Base-by-base conservation (phyloP, 2,329 filamentous ascomycete species). In the Lasiodiplodia hormozganensis region DNA sequence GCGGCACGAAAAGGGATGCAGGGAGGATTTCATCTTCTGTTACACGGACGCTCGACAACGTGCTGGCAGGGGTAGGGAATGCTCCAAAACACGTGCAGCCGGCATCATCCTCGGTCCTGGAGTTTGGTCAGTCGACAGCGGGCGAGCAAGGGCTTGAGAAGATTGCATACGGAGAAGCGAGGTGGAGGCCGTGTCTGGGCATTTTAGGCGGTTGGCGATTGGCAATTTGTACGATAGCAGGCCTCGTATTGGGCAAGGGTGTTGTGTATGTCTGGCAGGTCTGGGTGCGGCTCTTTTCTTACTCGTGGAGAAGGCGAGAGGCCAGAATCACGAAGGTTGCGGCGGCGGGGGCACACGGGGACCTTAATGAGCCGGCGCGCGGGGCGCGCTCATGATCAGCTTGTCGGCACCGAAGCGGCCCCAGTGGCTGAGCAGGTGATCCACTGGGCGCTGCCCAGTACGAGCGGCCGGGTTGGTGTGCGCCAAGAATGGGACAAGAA, bases 391-490 rank as follows among this genome's bases (percentile, higher is more conserved):
- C 57, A 49, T 62, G 57, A 49, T 47, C 25, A 62, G 47, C 60
- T 52, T 36, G 60, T 64, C 28, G 60, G 40, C n/a, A 34, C 8
- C 40, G 40, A 43, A 28, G 40, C 43, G 60, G 60, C 43, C 43
- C 60, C 60, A 38, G 60, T 51, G 60, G 60, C 60, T 64, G 21
- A 64, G 60, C 60, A 64, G 60, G 3, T 43, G 60, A 52, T 52
- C 60, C 7, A 52, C 60, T 11, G 21, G 23, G 60, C 60, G 60
- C 47, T 36, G 58, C 25, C 58, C 23, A 28, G 58, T 43, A 23
- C 58, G 40, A 49, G 58, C 58, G 49, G 58, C 38, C 38, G 11
- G 43, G 43, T 47, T 64, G 60, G 38, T 28, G 60, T 18, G 28
- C 16, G 43, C 60, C 60, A 64, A 52, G 47, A 36, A 52, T 25